phyloP scores from a whole-genome alignment of 345 rosid species.

The Conringia planisiliqua region DNA sequence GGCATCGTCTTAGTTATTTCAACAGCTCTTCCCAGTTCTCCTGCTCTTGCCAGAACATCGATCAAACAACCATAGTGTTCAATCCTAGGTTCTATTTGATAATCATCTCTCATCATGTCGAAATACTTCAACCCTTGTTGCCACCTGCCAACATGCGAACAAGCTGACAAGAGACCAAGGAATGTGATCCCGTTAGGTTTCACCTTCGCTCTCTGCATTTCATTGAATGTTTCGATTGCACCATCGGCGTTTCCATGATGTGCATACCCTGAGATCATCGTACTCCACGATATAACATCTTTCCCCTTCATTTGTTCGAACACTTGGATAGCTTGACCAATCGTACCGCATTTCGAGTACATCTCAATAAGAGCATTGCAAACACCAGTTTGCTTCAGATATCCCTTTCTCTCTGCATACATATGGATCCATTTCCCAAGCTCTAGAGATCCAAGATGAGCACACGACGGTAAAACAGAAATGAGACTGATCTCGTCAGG shows the following conservation, averaged over 20 bases:
- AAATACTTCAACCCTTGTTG: slow-evolving; percentile 45
- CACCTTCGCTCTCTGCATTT: slow-evolving; percentile 45
- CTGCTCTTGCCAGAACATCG: slow-evolving; percentile 51
- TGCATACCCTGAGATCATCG: slow-evolving; percentile 59
- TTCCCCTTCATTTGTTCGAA: slow-evolving; percentile 38
- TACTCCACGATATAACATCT: slow-evolving; percentile 64
- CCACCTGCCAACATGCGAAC: slow-evolving; percentile 52
- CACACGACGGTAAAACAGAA: slow-evolving; percentile 51
- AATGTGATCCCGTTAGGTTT: slow-evolving; percentile 50
- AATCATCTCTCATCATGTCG: slow-evolving; percentile 39
- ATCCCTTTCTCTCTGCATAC: slow-evolving; percentile 37
- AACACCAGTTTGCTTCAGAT: slow-evolving; percentile 29
- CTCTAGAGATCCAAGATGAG: slow-evolving; percentile 52
- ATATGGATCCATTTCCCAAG: slow-evolving; percentile 59
- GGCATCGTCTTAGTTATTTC: slow-evolving; percentile 42
- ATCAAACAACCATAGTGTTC: slow-evolving; percentile 56
- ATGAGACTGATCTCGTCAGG: slow-evolving; percentile 56
- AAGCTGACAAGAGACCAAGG: slow-evolving; percentile 50
- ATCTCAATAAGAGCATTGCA: slow-evolving; percentile 52
- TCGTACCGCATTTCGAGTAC: slow-evolving; percentile 63
- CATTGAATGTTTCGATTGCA: slow-evolving; percentile 40
- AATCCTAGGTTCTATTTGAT: slow-evolving; percentile 42
- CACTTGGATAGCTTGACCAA: slow-evolving; percentile 37
- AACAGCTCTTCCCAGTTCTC: slow-evolving; percentile 36
- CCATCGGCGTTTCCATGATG: slow-evolving; percentile 46